These are phyloP conservation scores for Blastocrithidia nonstop DNA, from an alignment of 208 protist species.

Conservation along the genomic window DNA sequence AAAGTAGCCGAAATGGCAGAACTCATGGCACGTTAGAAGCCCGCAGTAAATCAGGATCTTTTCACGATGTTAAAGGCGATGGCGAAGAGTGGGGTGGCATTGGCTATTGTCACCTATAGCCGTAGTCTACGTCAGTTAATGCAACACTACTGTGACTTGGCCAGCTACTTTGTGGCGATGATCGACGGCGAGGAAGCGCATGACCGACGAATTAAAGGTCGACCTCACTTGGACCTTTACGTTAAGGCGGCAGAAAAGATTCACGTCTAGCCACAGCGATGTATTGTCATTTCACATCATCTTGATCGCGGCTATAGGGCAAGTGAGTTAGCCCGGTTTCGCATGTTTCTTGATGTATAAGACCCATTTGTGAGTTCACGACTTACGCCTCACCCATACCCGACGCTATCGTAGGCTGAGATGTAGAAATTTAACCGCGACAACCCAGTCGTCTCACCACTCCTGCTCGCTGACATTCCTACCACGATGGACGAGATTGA, in stretches of 20 bases:
- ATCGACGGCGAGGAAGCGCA: slow-evolving; percentile 84
- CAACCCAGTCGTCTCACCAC: slow-evolving; percentile 43
- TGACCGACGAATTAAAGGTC: slow-evolving; percentile 51
- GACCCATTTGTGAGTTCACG: slow-evolving; percentile 62
- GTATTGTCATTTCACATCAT: slow-evolving; percentile 64
- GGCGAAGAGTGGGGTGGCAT: slow-evolving; percentile 27
- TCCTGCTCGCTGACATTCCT: slow-evolving; percentile 36
- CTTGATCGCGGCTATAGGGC: slow-evolving; percentile 63
- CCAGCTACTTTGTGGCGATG: slow-evolving; percentile 40
- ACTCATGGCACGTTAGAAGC: slow-evolving; percentile 30
- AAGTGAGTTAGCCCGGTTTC: slow-evolving; percentile 40
- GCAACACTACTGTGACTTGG: slow-evolving; percentile 28
- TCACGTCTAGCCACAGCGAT: slow-evolving; percentile 53
- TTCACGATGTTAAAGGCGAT: slow-evolving; percentile 40
- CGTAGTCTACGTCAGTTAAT: slow-evolving; percentile 52
- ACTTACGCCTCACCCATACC: slow-evolving; percentile 19
- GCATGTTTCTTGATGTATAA: slow-evolving; percentile 84
- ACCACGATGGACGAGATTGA: slow-evolving; percentile 64
- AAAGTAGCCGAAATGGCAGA: slow-evolving; percentile 81
- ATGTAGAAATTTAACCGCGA: slow-evolving; percentile 8
- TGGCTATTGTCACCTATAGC: slow-evolving; percentile 74
- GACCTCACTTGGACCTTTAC: slow-evolving; percentile 71
- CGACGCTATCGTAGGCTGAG: slow-evolving; percentile 15
- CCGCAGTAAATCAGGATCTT: slow-evolving; percentile 33
- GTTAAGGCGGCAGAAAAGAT: slow-evolving; percentile 69